These are phyloP conservation scores for Clarireedia hainanense DNA, from an alignment of 2,329 filamentous ascomycete species.

Conservation along the genomic window DNA sequence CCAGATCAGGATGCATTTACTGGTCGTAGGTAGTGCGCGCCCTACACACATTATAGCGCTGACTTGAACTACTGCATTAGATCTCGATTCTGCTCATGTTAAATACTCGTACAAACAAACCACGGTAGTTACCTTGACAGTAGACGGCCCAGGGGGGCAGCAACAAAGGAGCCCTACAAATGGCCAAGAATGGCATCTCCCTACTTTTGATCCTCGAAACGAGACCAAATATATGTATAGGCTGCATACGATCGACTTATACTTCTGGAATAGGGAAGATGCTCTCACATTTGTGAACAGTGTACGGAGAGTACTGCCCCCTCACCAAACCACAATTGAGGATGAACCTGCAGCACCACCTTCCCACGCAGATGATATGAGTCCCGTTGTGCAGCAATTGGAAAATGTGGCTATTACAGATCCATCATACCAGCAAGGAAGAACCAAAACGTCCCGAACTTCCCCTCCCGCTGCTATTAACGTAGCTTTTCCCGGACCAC, in stretches of 20 bases:
- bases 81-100: slow-evolving; percentile 56
- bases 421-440: slow-evolving; percentile 36
- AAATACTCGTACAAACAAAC: slow-evolving; percentile 69
- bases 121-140: slow-evolving; percentile 59
- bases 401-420: slow-evolving; percentile 63
- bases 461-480: slow-evolving; percentile 11
- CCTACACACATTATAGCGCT: slow-evolving; percentile 6
- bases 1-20: slow-evolving; percentile 74
- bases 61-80: slow-evolving; percentile 33
- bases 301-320: slow-evolving; percentile 55
- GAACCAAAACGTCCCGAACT: slow-evolving; percentile 22
- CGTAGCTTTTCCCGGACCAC: slow-evolving; percentile 23
- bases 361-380: slow-evolving; percentile 44
- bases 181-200: slow-evolving; percentile 64
- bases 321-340: slow-evolving; percentile 51
- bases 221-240: slow-evolving; percentile 74
- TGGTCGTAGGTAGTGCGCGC: slow-evolving; percentile 50
- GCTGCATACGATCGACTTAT: slow-evolving; percentile 67
- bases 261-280: slow-evolving; percentile 71
- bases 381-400: slow-evolving; percentile 64
- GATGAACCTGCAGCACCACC: slow-evolving; percentile 53
- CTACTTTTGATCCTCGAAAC: slow-evolving; percentile 62
- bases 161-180: slow-evolving; percentile 25
- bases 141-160: slow-evolving; percentile 38
- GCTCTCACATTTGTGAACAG: slow-evolving; percentile 63